phyloP scores from a whole-genome alignment of 2,329 filamentous ascomycete genomes.

The Cladophialophora yegresii region DNA sequence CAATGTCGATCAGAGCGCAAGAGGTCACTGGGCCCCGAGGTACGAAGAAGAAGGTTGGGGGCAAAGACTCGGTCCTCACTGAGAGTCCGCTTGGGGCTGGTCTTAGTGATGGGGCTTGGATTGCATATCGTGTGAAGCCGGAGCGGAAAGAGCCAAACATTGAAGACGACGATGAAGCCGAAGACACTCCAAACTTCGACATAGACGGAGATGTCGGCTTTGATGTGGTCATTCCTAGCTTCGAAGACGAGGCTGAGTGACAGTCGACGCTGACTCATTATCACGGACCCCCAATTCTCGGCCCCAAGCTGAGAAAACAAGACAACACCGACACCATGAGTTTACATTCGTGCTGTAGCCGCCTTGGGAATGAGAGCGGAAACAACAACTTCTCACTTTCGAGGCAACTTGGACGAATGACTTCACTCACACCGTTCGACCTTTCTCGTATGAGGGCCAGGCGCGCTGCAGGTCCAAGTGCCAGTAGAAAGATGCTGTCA shows the following conservation, averaged over 20 bases:
- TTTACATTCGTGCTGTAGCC: neutral
- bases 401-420: neutral
- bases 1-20: slow-evolving; percentile 42
- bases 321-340: neutral
- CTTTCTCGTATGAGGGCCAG: neutral
- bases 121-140: slow-evolving; percentile 45
- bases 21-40: slow-evolving; percentile 37
- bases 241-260: slow-evolving; percentile 38
- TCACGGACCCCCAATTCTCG: neutral
- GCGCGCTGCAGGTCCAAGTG: neutral
- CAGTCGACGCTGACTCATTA: neutral
- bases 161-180: slow-evolving; percentile 25
- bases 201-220: slow-evolving; percentile 37
- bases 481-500: slow-evolving; percentile 2
- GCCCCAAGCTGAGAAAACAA: neutral
- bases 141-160: slow-evolving; percentile 20
- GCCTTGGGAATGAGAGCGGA: neutral
- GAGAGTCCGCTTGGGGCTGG: slow-evolving; percentile 42
- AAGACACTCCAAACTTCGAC: slow-evolving; percentile 32
- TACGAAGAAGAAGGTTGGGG: slow-evolving; percentile 37
- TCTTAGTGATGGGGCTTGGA: slow-evolving; percentile 44
- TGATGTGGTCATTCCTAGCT: slow-evolving; percentile 39
- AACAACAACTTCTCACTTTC: neutral
- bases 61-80: slow-evolving; percentile 40
- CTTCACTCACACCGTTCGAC: neutral